phyloP scores from a whole-genome alignment of 2,329 filamentous ascomycete species.

The Ceratocystiopsis brevicomis region DNA sequence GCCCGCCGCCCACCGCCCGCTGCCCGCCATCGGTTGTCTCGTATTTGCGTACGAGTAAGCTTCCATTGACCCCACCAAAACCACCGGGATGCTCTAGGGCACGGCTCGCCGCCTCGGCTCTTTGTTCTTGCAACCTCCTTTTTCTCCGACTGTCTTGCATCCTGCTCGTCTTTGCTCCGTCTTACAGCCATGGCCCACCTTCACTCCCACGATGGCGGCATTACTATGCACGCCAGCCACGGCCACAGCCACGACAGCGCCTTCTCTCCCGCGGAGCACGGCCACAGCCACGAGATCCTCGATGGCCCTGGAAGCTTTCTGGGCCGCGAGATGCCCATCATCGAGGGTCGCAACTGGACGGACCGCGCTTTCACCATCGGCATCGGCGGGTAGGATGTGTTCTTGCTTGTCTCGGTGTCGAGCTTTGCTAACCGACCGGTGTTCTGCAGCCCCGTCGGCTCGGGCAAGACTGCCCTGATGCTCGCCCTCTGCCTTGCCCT shows the following conservation, averaged over 20 bases:
- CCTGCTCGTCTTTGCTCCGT: too few relatives aligned
- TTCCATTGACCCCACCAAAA: not conserved
- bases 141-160: not conserved
- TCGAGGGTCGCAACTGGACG: conserved; percentile 71
- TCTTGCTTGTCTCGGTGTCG: not conserved
- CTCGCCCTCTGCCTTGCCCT: conserved; percentile 75
- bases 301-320: conserved; percentile 82
- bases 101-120: too few relatives aligned
- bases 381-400: conserved; percentile 66
- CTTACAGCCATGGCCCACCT: conserved; percentile 6
- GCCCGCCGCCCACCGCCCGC: too few relatives aligned
- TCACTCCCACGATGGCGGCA: conserved; percentile 30
- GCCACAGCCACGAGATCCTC: conserved; percentile 89
- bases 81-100: too few relatives aligned
- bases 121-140: not conserved
- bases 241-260: conserved; percentile 27
- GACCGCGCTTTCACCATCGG: conserved; percentile 88
- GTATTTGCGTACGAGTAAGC: too few relatives aligned
- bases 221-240: conserved; percentile 14
- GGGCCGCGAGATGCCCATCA: conserved; percentile 80
- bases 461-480: conserved; percentile 95
- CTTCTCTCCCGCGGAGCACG: conserved; percentile 51
- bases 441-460: conserved; percentile 62
- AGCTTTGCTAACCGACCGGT: conserved; percentile 7
- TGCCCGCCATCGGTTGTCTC: too few relatives aligned